These are phyloP conservation scores for Yamadazyma songkhlaensis DNA, from an alignment of 1,139 yeast genomes.

Conservation along the genomic window DNA sequence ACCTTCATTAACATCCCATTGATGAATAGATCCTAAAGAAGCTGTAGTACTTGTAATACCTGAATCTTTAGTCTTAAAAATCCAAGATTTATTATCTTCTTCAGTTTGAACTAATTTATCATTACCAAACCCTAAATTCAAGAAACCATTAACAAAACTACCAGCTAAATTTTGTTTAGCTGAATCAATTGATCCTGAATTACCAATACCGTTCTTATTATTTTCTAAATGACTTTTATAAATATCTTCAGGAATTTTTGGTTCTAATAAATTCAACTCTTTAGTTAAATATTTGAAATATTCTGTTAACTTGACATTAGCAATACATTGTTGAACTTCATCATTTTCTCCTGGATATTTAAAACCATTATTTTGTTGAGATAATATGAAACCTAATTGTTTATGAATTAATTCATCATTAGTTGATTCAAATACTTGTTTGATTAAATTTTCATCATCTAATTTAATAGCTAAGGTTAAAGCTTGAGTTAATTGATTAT, in stretches of 20 bases:
- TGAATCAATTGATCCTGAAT: constrained; percentile 76
- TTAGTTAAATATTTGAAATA: constrained; percentile 77
- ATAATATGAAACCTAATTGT: constrained; percentile 87
- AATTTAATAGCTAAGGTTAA: constrained; percentile 83
- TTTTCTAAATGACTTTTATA: constrained; percentile 88
- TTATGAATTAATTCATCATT: constrained; percentile 72
- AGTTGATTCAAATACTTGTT: constrained; percentile 75
- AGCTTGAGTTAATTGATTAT: constrained; percentile 85
- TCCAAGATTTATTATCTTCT: constrained; percentile 78
- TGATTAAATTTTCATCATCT: constrained; percentile 76
- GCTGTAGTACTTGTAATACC: constrained; percentile 97
- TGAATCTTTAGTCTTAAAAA: constrained; percentile 85
- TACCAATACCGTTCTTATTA: constrained; percentile 53
- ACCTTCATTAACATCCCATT: constrained; percentile 91
- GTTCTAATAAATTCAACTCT: constrained; percentile 84
- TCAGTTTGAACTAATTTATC: constrained; percentile 78
- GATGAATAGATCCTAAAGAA: constrained; percentile 82
- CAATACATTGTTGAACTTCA: constrained; percentile 81
- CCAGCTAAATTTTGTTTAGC: constrained; percentile 97
- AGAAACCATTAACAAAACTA: constrained; percentile 86
- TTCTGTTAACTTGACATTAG: constrained; percentile 76
- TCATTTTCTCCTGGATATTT: constrained; percentile 62
- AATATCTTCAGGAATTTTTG: constrained; percentile 93
- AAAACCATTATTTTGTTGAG: constrained; percentile 83
- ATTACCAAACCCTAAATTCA: constrained; percentile 85